phyloP scores from a whole-genome alignment of 108 stramenopile species.

The Pseudonitzschia multiseries region DNA sequence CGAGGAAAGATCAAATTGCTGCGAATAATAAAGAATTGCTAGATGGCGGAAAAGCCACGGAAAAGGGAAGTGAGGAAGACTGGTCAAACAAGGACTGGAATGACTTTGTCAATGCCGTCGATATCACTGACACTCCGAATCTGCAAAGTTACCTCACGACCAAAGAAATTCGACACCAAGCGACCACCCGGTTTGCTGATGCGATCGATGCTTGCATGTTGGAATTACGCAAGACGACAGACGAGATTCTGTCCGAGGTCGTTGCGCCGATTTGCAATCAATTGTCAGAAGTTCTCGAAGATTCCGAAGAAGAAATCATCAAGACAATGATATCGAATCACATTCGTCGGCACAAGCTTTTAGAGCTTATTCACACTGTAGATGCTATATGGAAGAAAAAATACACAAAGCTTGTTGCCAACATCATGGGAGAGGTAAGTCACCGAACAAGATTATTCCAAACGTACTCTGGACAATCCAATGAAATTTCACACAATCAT shows the following conservation, averaged over 20 bases:
- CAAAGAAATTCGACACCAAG: neutral
- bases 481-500: neutral
- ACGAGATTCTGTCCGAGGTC: neutral
- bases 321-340: constrained; percentile 9
- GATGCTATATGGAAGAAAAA: constrained; percentile 5
- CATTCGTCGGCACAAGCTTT: neutral
- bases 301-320: constrained; percentile 12
- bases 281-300: neutral
- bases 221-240: constrained; percentile 1
- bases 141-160: neutral
- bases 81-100: constrained; percentile 3
- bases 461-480: neutral
- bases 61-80: neutral
- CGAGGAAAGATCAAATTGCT: neutral
- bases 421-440: neutral
- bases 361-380: neutral
- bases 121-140: neutral
- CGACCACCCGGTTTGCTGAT: neutral
- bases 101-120: neutral
- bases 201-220: constrained; percentile 2
- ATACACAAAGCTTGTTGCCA: neutral
- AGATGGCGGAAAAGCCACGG: neutral
- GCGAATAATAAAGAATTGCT: neutral
- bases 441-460: neutral
- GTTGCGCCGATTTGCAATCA: constrained; percentile 4